These are phyloP conservation scores for Fraxinus latifolia DNA, from an alignment of 305 asterid genomes.

Conservation along the genomic window DNA sequence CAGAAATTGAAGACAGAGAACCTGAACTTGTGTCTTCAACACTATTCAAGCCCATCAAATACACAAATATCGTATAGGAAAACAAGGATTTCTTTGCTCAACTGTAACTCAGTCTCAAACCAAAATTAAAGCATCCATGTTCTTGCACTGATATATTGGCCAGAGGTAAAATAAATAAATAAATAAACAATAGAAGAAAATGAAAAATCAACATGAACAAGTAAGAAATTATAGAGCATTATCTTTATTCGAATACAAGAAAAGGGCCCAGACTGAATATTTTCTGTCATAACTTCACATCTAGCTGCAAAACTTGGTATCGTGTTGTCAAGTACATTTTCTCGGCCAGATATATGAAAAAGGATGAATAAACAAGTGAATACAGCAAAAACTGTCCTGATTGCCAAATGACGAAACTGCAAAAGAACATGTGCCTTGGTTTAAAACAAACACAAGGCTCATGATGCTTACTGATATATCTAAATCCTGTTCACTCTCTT, in stretches of 20 bases:
- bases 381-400: neutral
- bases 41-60: neutral
- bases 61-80: neutral
- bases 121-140: neutral
- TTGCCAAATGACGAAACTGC: neutral
- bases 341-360: neutral
- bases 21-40: neutral
- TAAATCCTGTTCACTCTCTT: neutral
- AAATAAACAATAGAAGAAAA: neutral
- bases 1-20: neutral
- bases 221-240: neutral
- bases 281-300: slow-evolving; percentile 1
- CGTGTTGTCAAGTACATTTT: neutral
- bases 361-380: neutral
- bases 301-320: slow-evolving; percentile 28
- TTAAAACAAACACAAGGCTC: neutral
- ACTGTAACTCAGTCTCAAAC: neutral
- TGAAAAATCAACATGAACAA: neutral
- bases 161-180: neutral
- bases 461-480: neutral
- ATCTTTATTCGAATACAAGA: neutral
- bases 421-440: neutral
- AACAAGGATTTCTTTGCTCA: neutral
- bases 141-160: neutral
- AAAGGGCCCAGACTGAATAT: neutral